Base-by-base conservation (phyloP, 225 moss, liverwort and hornwort genomes). In the Sphagnum contortum region DNA sequence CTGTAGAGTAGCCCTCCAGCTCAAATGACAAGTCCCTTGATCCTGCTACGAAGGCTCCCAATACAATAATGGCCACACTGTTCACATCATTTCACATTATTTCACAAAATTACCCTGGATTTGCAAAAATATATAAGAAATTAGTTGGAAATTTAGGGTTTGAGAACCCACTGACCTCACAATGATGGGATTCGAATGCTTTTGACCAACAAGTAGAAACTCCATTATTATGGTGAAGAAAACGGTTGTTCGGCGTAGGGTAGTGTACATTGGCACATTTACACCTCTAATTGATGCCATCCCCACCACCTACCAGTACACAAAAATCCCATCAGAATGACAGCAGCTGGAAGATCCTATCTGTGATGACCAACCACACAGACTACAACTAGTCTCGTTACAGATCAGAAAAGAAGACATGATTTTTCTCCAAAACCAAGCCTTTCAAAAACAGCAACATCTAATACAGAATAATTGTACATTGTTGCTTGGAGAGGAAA, bases 271-370 rank as follows among this genome's bases (percentile, higher is more conserved):
- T 50, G 98, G 98, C 64, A 93, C 91, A 82, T 87, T 98, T 48
- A 98, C 93, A 79, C 98, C 98, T 71, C 93, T 81, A 79, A 98
- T 89, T 61, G 98, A 93, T 63, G 98, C 93, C 98, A 98, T 98
- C 69, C 98, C 93, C 67, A 86, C 89, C 48, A 98, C 87, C 96
- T 98, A 80, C 60, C 64, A 63, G 29, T 29, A 29, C 29, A 29
- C 29, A 29, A 29, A 29, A 29, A 29, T 29, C 29, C 29, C 29
- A 29, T 29, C 29, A 29, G 29, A 29, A 29, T 29, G 29, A 29
- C 29, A 29, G 29, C 29, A 29, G 29, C 29, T 29, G 29, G 29
- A 29, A 29, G 29, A 29, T 29, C 29, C 1, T 29, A 29, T 29
- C 29, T 29, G 29, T 29, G 29, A 29, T 29, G 29, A 29, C 1